Evolutionary conservation across 164 flowering plant genomes (phyloP), one percentile per base, ranked within the genome.

Genomic region (Nelumbo lutea): DNA sequence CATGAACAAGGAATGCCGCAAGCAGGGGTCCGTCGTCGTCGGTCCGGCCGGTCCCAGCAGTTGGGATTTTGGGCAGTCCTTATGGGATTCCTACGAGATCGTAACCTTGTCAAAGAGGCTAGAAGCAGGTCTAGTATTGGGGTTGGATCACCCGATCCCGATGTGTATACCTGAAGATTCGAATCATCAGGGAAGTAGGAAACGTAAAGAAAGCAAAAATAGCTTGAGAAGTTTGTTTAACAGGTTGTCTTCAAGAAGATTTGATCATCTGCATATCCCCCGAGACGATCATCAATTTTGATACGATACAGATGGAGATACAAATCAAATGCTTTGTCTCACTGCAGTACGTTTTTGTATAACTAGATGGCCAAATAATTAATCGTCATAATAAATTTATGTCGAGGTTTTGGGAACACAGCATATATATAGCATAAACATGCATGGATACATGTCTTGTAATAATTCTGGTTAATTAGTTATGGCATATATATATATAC

Each of bases 51-150:
- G 27, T 27, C 27, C 27, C 27, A 27, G 27, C 2, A 66, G 40
- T 1, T 95, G 98, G 98, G 91, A 91, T 58, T 95, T 91, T 59
- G 68, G 73, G 62, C 83, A 85, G 55, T 94, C 98, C 0, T 81
- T 94, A 3, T 87, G 87, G 90, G 99, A 95, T 64, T 83, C 97
- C 2, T 95, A 89, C 27, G 97, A 95, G 86, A 82, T 95, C 47
- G 91, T 95, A 56, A 69, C 86, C 0, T 72, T 95, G 64, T 82
- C 93, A 5, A 87, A 76, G 67, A 87, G 73, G 83, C 70, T 94
- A n/a, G 98, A 94, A 67, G 43, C 75, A 0, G 89, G 87, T 15
- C 68, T 90, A 0, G 73, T 74, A 38, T 51, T 86, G 61, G 89
- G 27, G 27, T 27, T 27, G 27, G 27, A 27, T 27, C 68, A 79